Evolutionary conservation across 1,284 basidiomycete genomes (phyloP), one percentile per base, ranked within the genome.

Genomic region (Cutaneotrichosporon curvatum): DNA sequence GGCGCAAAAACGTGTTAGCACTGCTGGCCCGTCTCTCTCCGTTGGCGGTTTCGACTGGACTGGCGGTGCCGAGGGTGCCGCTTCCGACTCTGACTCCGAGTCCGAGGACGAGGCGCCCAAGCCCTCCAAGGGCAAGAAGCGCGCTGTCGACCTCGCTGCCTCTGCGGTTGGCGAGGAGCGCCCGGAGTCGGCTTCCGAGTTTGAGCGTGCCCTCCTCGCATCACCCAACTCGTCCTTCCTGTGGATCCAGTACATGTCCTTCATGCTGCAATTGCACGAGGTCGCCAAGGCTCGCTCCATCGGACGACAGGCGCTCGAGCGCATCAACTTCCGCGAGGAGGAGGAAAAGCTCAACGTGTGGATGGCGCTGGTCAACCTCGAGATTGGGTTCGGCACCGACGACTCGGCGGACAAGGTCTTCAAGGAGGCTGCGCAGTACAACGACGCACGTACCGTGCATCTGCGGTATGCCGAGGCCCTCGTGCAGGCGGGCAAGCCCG

Each of bases 211-310:
- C 18, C 79, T 99, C 30, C 78, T 97, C 22, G 87, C 88, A n/a
- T 94, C 92, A 0, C 95, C 95, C 4, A 91, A 96, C 70, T 96
- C 90, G 12, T 98, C 96, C 0, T 96, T 85, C 73, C 78, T 98
- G 34, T 99, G 95, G 95, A 85, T 99, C 53, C 94, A 96, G 70
- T 98, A 94, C 71, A 97, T 99, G 89, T 94, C 92, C 5, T 95
- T 97, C 80, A 88, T 94, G 57, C 77, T 98, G 4, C 89, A 92
- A 59, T 80, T 98, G 14, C 90, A 91, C 36, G 94, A 99, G 71
- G 78, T 97, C 37, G 90, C 92, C 60, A 91, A 91, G 71, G 95
- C 94, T 14, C 81, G 92, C 31, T 81, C 85, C 63, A 84, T 92
- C 40, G 94, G 83, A 15, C 79, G 81, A 44, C 82, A 89, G 23